These are phyloP conservation scores for Nicotiana rustica DNA, from an alignment of 305 asterid genomes.

Conservation along the genomic window DNA sequence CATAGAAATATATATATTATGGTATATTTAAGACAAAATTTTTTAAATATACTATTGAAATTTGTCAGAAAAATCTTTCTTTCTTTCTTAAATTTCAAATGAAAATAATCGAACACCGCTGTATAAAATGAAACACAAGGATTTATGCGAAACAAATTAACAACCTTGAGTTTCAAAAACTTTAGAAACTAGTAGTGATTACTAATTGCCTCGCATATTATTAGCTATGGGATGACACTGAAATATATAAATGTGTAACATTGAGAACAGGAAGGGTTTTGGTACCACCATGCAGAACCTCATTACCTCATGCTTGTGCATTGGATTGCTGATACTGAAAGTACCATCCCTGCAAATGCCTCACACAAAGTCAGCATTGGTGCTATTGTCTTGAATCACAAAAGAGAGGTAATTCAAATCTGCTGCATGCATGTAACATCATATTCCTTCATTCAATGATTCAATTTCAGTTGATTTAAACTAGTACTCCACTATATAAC, in stretches of 20 bases:
- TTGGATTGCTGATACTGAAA: slow-evolving; percentile 67
- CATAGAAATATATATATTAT: too few relatives aligned
- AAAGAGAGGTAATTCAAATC: slow-evolving; percentile 64
- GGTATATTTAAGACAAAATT: too few relatives aligned
- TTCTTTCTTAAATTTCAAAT: too few relatives aligned
- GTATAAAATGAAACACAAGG: too few relatives aligned
- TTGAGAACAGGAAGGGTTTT: slow-evolving; percentile 73
- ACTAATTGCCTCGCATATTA: background rate
- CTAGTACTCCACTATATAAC: too few relatives aligned
- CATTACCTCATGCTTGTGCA: slow-evolving; percentile 75
- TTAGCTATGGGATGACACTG: background rate
- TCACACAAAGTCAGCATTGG: slow-evolving; percentile 74
- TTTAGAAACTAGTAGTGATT: too few relatives aligned
- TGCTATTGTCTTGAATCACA: slow-evolving; percentile 73
- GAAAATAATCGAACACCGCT: too few relatives aligned
- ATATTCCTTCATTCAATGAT: background rate
- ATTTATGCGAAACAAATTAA: too few relatives aligned
- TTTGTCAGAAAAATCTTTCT: too few relatives aligned
- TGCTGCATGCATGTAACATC: background rate
- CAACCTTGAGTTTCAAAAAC: too few relatives aligned
- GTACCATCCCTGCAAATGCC: slow-evolving; percentile 81
- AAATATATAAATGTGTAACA: background rate
- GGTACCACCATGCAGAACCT: slow-evolving; percentile 88
- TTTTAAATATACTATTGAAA: too few relatives aligned
- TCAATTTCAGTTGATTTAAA: background rate